A percentile compares a stretch with the other conserved stretches of the same genome.
Evolutionary conservation across 495 filamentous ascomycete genomes (phyloP).

Genomic region (Evernia prunastri): DNA sequence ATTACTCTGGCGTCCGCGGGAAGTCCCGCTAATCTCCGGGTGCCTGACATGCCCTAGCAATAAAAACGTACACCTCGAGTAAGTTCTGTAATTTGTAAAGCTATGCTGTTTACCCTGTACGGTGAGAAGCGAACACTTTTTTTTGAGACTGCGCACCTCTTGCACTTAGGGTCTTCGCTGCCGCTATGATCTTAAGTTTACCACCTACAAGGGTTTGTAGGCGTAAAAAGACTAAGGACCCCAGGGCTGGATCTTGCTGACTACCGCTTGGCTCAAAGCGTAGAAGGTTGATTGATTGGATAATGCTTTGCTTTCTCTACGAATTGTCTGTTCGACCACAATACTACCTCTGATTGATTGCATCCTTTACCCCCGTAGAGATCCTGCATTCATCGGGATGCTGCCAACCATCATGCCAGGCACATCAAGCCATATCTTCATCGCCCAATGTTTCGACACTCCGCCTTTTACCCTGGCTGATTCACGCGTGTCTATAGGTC

Average conservation of each 20-base stretch:
- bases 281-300: background rate
- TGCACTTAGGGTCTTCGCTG: no score
- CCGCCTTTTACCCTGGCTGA: constrained; percentile 13
- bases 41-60: background rate
- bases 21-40: background rate
- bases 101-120: no score
- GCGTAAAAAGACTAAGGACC: no score
- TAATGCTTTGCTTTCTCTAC: constrained; percentile 11
- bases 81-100: no score
- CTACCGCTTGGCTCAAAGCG: background rate
- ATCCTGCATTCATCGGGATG: constrained; percentile 7
- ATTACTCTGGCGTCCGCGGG: background rate
- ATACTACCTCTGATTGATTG: background rate
- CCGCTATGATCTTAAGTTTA: no score
- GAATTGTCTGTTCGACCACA: background rate
- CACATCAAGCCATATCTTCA: background rate
- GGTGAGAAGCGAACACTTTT: no score
- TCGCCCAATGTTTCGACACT: constrained; percentile 12
- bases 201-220: no score
- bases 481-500: constrained; percentile 19
- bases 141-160: no score
- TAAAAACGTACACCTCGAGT: no score
- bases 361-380: constrained; percentile 10
- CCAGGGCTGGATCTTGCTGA: no score
- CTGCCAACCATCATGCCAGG: background rate